Evolutionary conservation across 1,284 basidiomycete genomes (phyloP), one percentile per base, ranked within the genome.

Genomic region (Cutaneotrichosporon dermatis): DNA sequence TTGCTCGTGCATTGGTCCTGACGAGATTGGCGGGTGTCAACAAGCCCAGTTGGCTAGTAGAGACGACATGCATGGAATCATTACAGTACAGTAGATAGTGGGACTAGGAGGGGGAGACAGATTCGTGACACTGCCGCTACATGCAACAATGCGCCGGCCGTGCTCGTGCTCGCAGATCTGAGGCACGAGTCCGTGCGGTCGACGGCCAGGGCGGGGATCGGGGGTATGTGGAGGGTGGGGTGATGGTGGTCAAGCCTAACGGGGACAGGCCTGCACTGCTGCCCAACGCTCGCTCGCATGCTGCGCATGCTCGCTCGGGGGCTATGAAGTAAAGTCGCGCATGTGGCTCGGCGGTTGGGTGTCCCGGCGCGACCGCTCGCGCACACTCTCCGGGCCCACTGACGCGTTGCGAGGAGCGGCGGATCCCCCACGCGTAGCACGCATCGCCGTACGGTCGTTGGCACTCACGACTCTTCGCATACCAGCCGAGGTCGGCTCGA

Each of bases 341-440:
- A 74, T 61, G 39, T 70, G 60, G 37, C 65, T 66, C 4, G 72
- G 72, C 34, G 67, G 45, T 35, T 64, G 67, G 0, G 66, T 66
- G 59, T 74, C 72, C 51, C 72, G 60, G 34, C 64, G 62, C 6
- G 59, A 57, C 13, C 70, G 64, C 55, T 73, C 69, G 34, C 66
- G 66, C 53, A n/a, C 51, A 7, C 42, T 34, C 3, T 56, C 66
- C 35, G 56, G 64, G 34, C 59, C 60, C 44, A 58, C 66, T 15
- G 54, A 59, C 15, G 52, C 61, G 44, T 49, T 60, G 41, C 68
- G 61, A 41, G 60, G 56, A 4, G 42, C 35, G n/a, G n/a, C 42
- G 3, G 33, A 34, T 13, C 11, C 11, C n/a, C 15, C 44, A 36
- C 37, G 44, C 5, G 44, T 45, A 8, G n/a, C 7, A 10, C 45